Base-by-base conservation (phyloP, 495 filamentous ascomycete genomes). In the Opeltia flavorubescens region DNA sequence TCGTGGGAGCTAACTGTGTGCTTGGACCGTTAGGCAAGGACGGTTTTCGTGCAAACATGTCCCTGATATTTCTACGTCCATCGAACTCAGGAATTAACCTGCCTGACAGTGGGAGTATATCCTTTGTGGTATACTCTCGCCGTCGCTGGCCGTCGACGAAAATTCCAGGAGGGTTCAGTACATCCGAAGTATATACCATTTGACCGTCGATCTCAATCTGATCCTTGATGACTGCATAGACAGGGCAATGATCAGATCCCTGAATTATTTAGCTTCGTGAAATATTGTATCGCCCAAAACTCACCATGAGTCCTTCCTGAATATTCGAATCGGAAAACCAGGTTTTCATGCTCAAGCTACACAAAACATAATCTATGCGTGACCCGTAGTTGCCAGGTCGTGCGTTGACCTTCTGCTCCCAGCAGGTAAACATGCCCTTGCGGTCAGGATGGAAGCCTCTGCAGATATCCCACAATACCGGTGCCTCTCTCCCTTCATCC, bases 201-300 rank as follows among this genome's bases (percentile, higher is more conserved):
- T 65, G 48, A 3, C 68, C 80, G 35, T 70, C 59, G 4, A 71
- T 50, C 0, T 56, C 48, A 5, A 94, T 72, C 1, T 54, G 64
- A 28, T 88, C 73, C 41, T 83, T 81, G 29, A 89, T 70, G n/a
- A 72, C 63, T 11, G 82, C 85, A 60, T 79, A 96, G 3, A 98
- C 89, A 0, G 91, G 91, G 54, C 91, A 98, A 60, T 98, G 91
- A 56, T 98, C 91, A 0, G 91, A 98, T 9, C 91, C 91, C 74
- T 82, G 48, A 24, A 13, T 26, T 7, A 4, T 43, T 38, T 18
- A 44, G 28, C 49, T 63, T 48, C 61, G 52, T 35, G 25, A 31
- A 3, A 40, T n/a, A 9, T 17, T 33, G 13, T 5, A 8, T 17
- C 44, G 15, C 5, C 13, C 21, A 18, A 28, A 2, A 23, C 12